A percentile compares a stretch with the other conserved stretches of the same genome.
Conservation (phyloP, 306 rosid genomes). For the Arachis hypogaea region DNA sequence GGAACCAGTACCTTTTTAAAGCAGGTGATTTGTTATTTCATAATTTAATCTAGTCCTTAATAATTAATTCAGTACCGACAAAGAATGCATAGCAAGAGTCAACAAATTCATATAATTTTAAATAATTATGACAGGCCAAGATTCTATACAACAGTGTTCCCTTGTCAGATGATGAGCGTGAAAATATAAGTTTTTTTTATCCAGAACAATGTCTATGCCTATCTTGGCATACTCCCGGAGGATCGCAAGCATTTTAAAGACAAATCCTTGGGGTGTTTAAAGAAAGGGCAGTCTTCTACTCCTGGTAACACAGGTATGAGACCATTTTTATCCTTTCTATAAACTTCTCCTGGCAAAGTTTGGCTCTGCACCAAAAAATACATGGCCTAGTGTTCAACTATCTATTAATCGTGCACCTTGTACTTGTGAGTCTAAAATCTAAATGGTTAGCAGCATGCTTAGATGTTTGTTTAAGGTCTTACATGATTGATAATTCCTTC, state of each 20-base stretch:
- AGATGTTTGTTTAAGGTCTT: too few species aligned
- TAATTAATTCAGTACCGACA: too few species aligned
- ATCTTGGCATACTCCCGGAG: conserved; percentile 93
- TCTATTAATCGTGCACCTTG: neutral
- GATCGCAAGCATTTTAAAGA: conserved; percentile 98
- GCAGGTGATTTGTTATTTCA: conserved; percentile 64
- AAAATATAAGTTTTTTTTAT: conserved; percentile 73
- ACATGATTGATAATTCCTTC: too few species aligned
- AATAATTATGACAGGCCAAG: conserved; percentile 77
- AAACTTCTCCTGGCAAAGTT: conserved; percentile 26
- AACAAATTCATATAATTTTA: conserved; percentile 33
- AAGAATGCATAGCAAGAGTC: conserved; percentile 4
- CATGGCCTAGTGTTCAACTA: neutral
- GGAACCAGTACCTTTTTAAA: conserved; percentile 98
- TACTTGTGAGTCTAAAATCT: neutral
- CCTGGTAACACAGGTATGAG: conserved; percentile 56
- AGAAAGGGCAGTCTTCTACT: conserved; percentile 48
- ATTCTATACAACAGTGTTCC: conserved; percentile 84
- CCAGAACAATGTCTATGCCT: conserved; percentile 90
- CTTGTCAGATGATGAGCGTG: conserved; percentile 89
- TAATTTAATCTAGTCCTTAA: neutral
- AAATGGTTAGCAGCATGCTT: too few species aligned
- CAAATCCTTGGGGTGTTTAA: conserved; percentile 61
- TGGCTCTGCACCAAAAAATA: conserved; percentile 2
- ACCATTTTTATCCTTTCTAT: conserved; percentile 29